Evolutionary conservation across 805 yeast species (phyloP).

Genomic region (Wickerhamiella shivajii): DNA sequence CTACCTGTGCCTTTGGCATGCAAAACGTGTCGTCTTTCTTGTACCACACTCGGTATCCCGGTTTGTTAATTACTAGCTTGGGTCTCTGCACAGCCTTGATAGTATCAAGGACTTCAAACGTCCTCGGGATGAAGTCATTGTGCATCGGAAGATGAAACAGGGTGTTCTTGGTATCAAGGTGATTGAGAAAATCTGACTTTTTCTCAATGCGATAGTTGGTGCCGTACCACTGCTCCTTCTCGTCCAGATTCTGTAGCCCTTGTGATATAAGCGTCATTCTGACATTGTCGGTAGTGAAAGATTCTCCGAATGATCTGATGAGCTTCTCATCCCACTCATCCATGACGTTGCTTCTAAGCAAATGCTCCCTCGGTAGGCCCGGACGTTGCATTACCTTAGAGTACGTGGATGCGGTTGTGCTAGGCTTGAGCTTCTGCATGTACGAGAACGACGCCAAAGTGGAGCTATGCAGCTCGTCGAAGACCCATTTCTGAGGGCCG

Average conservation of each 20-base stretch:
- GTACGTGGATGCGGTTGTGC: constrained; percentile 55
- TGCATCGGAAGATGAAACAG: constrained; percentile 47
- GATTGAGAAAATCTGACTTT: constrained; percentile 28
- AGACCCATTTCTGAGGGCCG: constrained; percentile 66
- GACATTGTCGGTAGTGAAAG: constrained; percentile 45
- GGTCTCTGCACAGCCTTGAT: constrained; percentile 39
- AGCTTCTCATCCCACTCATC: constrained; percentile 43
- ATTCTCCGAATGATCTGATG: constrained; percentile 35
- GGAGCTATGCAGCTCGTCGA: constrained; percentile 58
- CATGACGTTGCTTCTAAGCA: constrained; percentile 44
- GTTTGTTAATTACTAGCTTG: constrained; percentile 35
- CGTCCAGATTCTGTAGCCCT: constrained; percentile 34
- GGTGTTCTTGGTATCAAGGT: constrained; percentile 14
- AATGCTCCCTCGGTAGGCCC: constrained; percentile 45
- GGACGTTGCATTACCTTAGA: constrained; percentile 46
- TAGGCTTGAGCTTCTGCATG: constrained; percentile 59
- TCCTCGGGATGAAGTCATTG: constrained; percentile 72
- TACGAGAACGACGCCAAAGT: constrained; percentile 62
- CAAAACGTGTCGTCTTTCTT: constrained; percentile 80
- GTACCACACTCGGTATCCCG: constrained; percentile 41
- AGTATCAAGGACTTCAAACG: constrained; percentile 42
- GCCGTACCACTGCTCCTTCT: constrained; percentile 77
- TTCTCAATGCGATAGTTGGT: constrained; percentile 50
- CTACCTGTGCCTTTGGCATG: constrained; percentile 72
- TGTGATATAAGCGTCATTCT: constrained; percentile 41